Evolutionary conservation across 169 alveolate species (phyloP).

Genomic region (Eimeria sp.): DNA sequence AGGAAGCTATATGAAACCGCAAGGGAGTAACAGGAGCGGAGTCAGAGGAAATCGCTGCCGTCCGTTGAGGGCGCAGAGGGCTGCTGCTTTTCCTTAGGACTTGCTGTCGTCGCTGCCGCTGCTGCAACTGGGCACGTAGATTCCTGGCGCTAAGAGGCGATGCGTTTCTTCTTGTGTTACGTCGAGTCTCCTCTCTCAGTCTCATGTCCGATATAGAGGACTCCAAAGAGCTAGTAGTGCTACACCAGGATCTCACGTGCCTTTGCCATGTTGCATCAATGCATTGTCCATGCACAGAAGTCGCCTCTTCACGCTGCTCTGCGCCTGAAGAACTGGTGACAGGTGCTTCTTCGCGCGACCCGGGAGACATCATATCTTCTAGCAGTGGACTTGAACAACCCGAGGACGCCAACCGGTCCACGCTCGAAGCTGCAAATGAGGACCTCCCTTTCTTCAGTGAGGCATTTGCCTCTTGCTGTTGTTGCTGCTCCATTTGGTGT

Average conservation of each 20-base stretch:
- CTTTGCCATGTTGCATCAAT: slow-evolving; percentile 38
- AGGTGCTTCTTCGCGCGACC: slow-evolving; percentile 7
- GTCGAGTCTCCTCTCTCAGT: slow-evolving; percentile 73
- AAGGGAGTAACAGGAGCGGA: slow-evolving; percentile 46
- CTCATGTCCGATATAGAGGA: slow-evolving; percentile 28
- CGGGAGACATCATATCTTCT: not conserved
- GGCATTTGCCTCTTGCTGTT: not conserved
- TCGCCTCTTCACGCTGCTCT: slow-evolving; percentile 26
- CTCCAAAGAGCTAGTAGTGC: slow-evolving; percentile 5
- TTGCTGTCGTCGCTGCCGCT: not conserved
- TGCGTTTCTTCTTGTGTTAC: slow-evolving; percentile 53
- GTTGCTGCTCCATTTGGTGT: slow-evolving; percentile 35
- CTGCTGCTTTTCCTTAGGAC: slow-evolving; percentile 41
- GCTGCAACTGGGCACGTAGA: slow-evolving; percentile 23
- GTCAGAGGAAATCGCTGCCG: slow-evolving; percentile 4
- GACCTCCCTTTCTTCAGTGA: slow-evolving; percentile 9
- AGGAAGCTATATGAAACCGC: slow-evolving; percentile 2
- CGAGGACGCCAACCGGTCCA: slow-evolving; percentile 6
- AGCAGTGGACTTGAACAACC: slow-evolving; percentile 31
- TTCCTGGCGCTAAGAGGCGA: slow-evolving; percentile 60
- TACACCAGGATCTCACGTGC: slow-evolving; percentile 16
- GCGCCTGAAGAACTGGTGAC: not conserved
- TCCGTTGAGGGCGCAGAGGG: not conserved
- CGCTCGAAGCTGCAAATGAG: slow-evolving; percentile 4
- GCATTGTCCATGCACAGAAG: slow-evolving; percentile 1